Percentiles rank a stretch among this genome's conserved stretches.
These are phyloP conservation scores for Chlorella sorokiniana DNA, from an alignment of 139 green algal genomes.

Conservation along the genomic window DNA sequence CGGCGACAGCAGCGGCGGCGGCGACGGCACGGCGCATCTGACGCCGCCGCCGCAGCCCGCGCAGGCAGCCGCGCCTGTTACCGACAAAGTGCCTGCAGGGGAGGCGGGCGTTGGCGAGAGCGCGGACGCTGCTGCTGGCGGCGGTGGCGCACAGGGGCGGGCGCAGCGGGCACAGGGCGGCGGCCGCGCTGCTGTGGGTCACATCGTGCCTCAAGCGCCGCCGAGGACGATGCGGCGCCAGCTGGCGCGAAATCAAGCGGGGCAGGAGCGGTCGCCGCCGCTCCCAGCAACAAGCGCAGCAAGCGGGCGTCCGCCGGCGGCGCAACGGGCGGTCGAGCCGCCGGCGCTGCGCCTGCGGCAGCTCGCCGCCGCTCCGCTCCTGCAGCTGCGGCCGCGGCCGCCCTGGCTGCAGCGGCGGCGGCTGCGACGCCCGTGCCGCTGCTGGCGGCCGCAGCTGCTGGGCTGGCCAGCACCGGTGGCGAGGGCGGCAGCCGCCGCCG, in stretches of 20 bases:
- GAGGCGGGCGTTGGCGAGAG: background rate
- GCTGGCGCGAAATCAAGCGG: too few relatives aligned
- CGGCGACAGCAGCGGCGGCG: background rate
- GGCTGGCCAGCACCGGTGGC: background rate
- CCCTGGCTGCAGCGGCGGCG: slow-evolving; percentile 13
- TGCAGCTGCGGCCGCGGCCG: background rate
- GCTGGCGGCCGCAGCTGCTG: too few relatives aligned
- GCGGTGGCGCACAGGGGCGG: background rate
- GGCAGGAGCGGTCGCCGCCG: background rate
- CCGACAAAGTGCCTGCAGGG: background rate
- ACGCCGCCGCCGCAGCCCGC: background rate
- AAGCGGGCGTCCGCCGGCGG: background rate
- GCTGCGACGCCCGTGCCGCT: background rate
- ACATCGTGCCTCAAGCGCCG: too few relatives aligned
- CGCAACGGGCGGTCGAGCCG: background rate
- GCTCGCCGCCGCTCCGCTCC: background rate
- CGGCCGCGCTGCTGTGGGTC: too few relatives aligned
- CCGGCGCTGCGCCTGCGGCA: background rate
- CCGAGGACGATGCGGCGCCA: too few relatives aligned
- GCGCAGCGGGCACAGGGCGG: too few relatives aligned
- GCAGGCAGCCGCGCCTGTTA: background rate
- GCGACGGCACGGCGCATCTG: background rate
- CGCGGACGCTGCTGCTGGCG: too few relatives aligned
- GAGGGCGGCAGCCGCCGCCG: slow-evolving; percentile 4
- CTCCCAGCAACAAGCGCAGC: background rate